Base-by-base conservation (phyloP, 2,329 filamentous ascomycete species). In the Lasiodiplodia citricola region DNA sequence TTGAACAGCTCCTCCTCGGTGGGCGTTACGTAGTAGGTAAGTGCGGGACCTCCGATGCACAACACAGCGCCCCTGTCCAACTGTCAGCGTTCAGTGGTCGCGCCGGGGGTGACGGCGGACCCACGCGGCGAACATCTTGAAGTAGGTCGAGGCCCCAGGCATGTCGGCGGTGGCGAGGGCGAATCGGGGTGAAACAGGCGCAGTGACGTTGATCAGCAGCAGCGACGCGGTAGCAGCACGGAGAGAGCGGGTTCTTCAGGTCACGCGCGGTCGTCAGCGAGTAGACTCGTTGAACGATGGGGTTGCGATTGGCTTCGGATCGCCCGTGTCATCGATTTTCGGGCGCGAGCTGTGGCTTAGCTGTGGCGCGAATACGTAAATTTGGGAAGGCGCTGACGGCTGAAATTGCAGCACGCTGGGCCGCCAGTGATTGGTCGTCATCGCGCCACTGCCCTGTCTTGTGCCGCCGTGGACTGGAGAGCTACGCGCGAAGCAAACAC, bases 1-100 rank as follows among this genome's bases (percentile, higher is more conserved):
- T 87, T 86, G 85, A 96, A 94, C 52, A 99, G 87, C 82, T 98
- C 94, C 80, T 97, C 96, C 74, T 97, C 94, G 14, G 92, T 91
- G 2, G 96, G 96, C 56, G 87, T 87, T 57, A 96, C 83, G 79
- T 90, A 97, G 81, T 90, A 88, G 54, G 95, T 91, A 66, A 98
- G 83, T 18, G 91, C 91, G 28, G 96, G 96, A 3, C 96, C 96
- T 65, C 96, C 96, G 70, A 97, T 86, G 75, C 89, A 90, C 74
- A 96, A 85, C 57, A 85, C 80, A 52, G 84, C 85, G 74, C 92
- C 92, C 69, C 94, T 97, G 75, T 54, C 5, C 50, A 62, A 70
- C 72, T 69, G 55, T 50, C 54, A 60, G 47, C 21, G 16, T 65
- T 67, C 31, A 35, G 47, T 8, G 55, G 23, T 6, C 35, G 55